Evolutionary conservation across 805 yeast genomes (phyloP), one percentile per base, ranked within the genome.

Genomic region (Priceomyces medius): DNA sequence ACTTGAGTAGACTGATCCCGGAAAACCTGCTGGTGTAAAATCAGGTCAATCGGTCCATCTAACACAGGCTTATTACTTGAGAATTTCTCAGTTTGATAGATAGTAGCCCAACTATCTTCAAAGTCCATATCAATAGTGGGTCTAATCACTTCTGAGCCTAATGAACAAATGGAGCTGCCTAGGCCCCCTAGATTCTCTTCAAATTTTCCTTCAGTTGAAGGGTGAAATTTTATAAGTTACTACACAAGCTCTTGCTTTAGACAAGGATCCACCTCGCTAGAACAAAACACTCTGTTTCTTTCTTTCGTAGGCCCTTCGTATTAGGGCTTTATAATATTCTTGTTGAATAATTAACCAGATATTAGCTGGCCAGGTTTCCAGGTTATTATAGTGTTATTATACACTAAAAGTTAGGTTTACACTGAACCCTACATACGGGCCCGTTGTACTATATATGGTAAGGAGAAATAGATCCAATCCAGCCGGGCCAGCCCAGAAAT

Each of bases 81-180:
- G 13, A 35, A 19, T 17, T 21, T 35, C 4, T 35, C 38, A 13
- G 29, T 17, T 20, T 35, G 38, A 10, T 35, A 35, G 4, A 24
- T 20, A 20, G 29, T 17, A 5, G 38, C 7, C 29, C 28, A 35
- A 17, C 23, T 21, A 4, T 35, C 38, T 23, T 24, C 38, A 21
- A 21, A 14, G 28, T 35, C 28, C 38, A 35, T 35, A n/a, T 3
- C 34, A n/a, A 26, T n/a, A 26, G 24, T 21, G 14, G 4, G 18
- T 4, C 18, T 27, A 16, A 8, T 6, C 4, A 27, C 16, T 27
- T 4, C n/a, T 16, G 6, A 4, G 8, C 8, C 8, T 8, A 27
- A 27, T 27, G 31, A 4, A 5, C 8, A n/a, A n/a, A 27, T 27
- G 8, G 14, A n/a, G n/a, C n/a, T n/a, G n/a, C n/a, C n/a, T n/a